Evolutionary conservation across 2,329 filamentous ascomycete species (phyloP).

Genomic region (Escovopsis sp.): DNA sequence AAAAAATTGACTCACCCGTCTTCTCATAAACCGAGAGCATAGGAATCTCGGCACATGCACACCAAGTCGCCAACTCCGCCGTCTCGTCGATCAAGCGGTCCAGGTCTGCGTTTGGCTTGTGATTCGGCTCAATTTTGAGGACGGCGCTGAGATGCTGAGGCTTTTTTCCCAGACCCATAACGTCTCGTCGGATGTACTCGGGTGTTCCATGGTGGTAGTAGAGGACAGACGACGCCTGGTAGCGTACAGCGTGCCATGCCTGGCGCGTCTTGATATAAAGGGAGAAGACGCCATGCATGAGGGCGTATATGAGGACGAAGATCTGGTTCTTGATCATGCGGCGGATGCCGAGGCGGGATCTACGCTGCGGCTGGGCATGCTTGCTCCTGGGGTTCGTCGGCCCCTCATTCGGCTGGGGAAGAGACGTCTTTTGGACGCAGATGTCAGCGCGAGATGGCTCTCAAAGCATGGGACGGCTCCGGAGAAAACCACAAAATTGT

Average conservation of each 20-base stretch:
- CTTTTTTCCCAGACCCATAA: constrained; percentile 55
- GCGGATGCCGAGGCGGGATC: constrained; percentile 39
- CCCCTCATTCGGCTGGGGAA: constrained; percentile 19
- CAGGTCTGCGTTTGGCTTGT: constrained; percentile 55
- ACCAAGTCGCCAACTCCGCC: constrained; percentile 87
- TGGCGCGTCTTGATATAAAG: constrained; percentile 73
- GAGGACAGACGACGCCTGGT: constrained; percentile 65
- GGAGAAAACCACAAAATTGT: too few relatives aligned
- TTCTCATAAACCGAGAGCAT: constrained; percentile 83
- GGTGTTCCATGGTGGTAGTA: constrained; percentile 95
- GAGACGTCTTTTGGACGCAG: constrained; percentile 18
- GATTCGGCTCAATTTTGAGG: constrained; percentile 55
- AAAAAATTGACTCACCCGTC: constrained; percentile 66
- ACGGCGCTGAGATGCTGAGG: constrained; percentile 83
- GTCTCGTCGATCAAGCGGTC: constrained; percentile 80
- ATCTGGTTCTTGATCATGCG: constrained; percentile 47
- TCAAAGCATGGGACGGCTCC: too few relatives aligned
- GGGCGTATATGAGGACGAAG: constrained; percentile 49
- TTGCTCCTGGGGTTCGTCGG: constrained; percentile 8
- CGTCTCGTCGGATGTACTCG: constrained; percentile 78
- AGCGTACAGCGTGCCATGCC: constrained; percentile 61
- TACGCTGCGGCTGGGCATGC: constrained; percentile 14
- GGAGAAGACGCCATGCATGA: constrained; percentile 71
- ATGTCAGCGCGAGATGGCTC: not conserved
- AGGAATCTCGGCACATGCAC: constrained; percentile 73